Conservation (phyloP, 2,329 filamentous ascomycete species). For the Alternaria angustiovoidea region DNA sequence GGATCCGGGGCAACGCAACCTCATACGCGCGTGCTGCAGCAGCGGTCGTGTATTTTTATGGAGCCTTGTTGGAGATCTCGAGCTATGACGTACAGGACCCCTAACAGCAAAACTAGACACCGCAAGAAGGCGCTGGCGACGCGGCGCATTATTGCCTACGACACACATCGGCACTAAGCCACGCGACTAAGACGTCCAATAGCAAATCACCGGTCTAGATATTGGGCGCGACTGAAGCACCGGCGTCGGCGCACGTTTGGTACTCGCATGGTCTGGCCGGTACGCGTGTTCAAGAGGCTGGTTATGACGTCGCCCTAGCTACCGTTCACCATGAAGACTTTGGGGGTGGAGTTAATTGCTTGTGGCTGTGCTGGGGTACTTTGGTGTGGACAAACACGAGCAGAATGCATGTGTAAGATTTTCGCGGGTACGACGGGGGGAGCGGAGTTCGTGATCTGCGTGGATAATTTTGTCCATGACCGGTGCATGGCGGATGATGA, state of each 20-base stretch:
- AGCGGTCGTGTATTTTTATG: conserved; percentile 33
- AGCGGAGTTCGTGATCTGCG: conserved; percentile 9
- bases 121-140: conserved; percentile 9
- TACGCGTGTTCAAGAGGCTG: conserved; percentile 19
- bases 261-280: conserved; percentile 5
- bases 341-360: neutral
- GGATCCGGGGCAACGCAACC: conserved; percentile 15
- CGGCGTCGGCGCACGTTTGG: conserved; percentile 13
- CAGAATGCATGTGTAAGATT: neutral
- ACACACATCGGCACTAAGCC: conserved; percentile 25
- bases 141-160: conserved; percentile 14
- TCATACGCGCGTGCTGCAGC: conserved; percentile 34
- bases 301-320: conserved; percentile 10
- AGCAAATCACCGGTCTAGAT: conserved; percentile 11
- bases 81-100: conserved; percentile 35
- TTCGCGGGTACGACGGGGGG: neutral
- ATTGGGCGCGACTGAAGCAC: conserved; percentile 15
- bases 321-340: neutral
- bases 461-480: conserved; percentile 3
- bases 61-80: conserved; percentile 20
- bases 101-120: conserved; percentile 11
- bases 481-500: neutral
- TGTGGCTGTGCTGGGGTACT: conserved; percentile 7
- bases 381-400: neutral
- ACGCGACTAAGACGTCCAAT: neutral